These are phyloP conservation scores for Eucalyptus sp. DNA, from an alignment of 345 rosid species.

Conservation along the genomic window DNA sequence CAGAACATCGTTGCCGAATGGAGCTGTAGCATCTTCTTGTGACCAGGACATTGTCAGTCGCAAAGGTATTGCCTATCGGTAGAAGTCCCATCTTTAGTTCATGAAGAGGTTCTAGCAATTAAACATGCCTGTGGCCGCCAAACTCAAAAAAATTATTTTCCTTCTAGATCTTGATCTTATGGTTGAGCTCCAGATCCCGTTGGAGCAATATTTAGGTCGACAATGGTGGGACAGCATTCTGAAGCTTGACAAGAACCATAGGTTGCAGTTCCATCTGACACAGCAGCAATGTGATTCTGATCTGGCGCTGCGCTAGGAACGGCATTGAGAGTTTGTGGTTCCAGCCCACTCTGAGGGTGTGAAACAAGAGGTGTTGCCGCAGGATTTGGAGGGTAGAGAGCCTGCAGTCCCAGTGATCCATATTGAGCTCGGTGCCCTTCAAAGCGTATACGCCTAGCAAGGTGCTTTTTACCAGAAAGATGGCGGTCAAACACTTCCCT, in stretches of 20 bases:
- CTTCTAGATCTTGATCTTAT: not conserved
- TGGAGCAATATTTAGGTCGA: not conserved
- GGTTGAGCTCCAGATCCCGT: not conserved
- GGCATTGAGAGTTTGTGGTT: not conserved
- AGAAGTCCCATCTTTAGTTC: not conserved
- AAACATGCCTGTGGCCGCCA: not conserved
- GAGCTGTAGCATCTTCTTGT: not conserved
- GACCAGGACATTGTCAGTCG: not conserved
- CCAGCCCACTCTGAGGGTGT: not conserved
- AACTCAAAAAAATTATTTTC: not conserved
- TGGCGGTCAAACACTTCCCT: conserved; percentile 16
- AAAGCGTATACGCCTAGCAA: conserved; percentile 15
- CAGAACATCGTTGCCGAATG: not conserved
- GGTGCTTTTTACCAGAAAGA: conserved; percentile 25
- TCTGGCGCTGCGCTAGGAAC: not conserved
- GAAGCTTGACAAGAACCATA: not conserved
- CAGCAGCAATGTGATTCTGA: not conserved
- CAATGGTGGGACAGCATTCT: not conserved
- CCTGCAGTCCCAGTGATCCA: conserved; percentile 14
- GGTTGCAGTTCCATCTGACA: not conserved
- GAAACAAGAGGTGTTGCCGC: not conserved
- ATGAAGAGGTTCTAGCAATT: not conserved
- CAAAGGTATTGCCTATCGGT: not conserved
- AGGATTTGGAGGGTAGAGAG: conserved; percentile 23
- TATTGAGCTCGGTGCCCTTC: conserved; percentile 14